Evolutionary conservation across 495 filamentous ascomycete genomes (phyloP).

Genomic region (Margaritispora aquatica): DNA sequence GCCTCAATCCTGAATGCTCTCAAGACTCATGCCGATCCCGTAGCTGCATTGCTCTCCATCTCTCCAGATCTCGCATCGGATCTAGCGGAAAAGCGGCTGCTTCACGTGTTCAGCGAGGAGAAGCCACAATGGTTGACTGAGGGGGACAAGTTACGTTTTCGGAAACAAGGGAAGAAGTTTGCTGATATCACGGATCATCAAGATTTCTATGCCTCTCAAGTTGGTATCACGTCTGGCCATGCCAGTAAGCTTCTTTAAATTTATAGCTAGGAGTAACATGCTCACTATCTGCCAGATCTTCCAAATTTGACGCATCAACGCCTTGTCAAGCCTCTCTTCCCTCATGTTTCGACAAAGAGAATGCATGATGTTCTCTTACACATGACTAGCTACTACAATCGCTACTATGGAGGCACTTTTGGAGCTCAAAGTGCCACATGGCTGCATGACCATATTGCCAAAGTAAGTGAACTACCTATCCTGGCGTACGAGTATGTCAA

Average conservation of each 20-base stretch:
- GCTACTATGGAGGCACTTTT: conserved; percentile 78
- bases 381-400: conserved; percentile 77
- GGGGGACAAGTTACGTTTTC: conserved; percentile 85
- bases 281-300: neutral
- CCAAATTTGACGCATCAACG: neutral
- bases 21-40: conserved; percentile 2
- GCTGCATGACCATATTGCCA: conserved; percentile 40
- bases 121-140: conserved; percentile 79
- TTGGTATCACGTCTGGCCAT: conserved; percentile 51
- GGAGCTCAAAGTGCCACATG: conserved; percentile 80
- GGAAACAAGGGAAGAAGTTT: conserved; percentile 73
- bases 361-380: conserved; percentile 69
- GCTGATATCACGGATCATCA: conserved; percentile 81
- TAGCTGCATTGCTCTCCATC: neutral
- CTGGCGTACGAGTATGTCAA: too few species aligned
- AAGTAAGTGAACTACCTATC: neutral
- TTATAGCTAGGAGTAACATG: conserved; percentile 38
- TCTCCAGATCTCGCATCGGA: neutral
- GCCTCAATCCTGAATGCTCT: neutral
- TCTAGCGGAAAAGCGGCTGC: neutral
- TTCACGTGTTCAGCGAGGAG: neutral
- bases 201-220: conserved; percentile 41
- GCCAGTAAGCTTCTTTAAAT: conserved; percentile 30
- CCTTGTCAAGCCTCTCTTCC: conserved; percentile 50
- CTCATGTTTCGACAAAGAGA: conserved; percentile 61